Conservation (phyloP, 768 basidiomycete species). For the Pleurotus cornucopiae region DNA sequence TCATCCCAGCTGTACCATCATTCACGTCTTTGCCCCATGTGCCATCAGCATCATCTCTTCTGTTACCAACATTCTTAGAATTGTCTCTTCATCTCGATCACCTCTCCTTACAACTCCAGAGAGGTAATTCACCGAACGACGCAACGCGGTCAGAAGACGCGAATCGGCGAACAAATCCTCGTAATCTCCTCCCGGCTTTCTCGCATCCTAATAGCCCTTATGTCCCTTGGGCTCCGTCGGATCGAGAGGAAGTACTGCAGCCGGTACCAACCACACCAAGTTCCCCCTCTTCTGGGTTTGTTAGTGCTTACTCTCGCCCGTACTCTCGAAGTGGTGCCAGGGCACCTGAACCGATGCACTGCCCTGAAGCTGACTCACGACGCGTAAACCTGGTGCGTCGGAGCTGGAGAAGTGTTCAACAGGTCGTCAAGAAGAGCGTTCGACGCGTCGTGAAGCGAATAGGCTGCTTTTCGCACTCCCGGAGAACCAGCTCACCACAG, state of each 20-base stretch:
- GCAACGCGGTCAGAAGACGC: conserved; percentile 8
- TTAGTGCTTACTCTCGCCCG: conserved; percentile 22
- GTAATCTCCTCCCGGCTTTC: conserved; percentile 25
- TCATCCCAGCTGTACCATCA: background rate
- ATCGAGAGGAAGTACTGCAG: conserved; percentile 37
- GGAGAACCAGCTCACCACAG: background rate
- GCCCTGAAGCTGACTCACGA: conserved; percentile 11
- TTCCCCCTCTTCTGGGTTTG: conserved; percentile 22
- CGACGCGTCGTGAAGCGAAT: conserved; percentile 19
- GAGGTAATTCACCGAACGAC: background rate
- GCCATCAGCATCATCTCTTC: conserved; percentile 31
- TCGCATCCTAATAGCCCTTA: conserved; percentile 55
- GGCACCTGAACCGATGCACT: conserved; percentile 33
- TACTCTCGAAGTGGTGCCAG: conserved; percentile 33
- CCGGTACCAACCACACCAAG: conserved; percentile 28
- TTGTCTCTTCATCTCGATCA: conserved; percentile 2
- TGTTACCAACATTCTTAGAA: conserved; percentile 33
- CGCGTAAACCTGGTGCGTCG: conserved; percentile 22
- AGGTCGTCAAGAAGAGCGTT: conserved; percentile 21
- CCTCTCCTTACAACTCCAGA: background rate
- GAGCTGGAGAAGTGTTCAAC: conserved; percentile 26
- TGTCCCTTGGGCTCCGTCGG: conserved; percentile 41
- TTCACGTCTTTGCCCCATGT: conserved; percentile 27
- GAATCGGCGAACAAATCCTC: conserved; percentile 10
- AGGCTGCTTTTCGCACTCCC: conserved; percentile 16